These are phyloP conservation scores for Phytomonas sp. DNA, from an alignment of 208 protist species.

Conservation along the genomic window DNA sequence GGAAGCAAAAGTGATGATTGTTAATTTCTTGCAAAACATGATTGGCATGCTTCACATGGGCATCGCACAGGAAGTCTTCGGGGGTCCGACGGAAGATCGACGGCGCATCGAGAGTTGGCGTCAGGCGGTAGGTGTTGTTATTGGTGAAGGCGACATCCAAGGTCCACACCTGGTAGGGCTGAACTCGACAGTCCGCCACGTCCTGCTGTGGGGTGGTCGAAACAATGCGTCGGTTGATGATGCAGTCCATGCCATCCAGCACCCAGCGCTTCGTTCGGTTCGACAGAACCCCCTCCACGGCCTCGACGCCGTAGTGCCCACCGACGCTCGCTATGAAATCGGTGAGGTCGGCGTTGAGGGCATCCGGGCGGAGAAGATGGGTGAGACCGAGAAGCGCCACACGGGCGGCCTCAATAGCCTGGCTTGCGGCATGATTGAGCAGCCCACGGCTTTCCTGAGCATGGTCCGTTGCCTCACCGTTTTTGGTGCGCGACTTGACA, in stretches of 20 bases:
- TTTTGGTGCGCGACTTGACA: not conserved
- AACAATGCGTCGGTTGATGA: constrained; percentile 84
- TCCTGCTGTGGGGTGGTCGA: constrained; percentile 79
- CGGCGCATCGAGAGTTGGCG: constrained; percentile 28
- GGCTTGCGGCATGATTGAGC: constrained; percentile 33
- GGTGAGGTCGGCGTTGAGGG: constrained; percentile 88
- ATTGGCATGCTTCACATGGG: constrained; percentile 50
- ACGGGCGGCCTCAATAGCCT: constrained; percentile 93
- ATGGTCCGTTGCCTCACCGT: not conserved
- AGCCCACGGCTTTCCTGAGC: not conserved
- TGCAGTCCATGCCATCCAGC: constrained; percentile 95
- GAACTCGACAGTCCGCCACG: constrained; percentile 79
- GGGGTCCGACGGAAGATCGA: constrained; percentile 66
- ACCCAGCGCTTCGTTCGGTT: constrained; percentile 96
- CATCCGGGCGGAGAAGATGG: constrained; percentile 63
- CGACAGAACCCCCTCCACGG: constrained; percentile 95
- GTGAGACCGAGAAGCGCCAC: constrained; percentile 86
- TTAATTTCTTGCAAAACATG: constrained; percentile 54
- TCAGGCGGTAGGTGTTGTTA: constrained; percentile 30
- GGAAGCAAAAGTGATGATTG: constrained; percentile 66
- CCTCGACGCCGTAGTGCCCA: constrained; percentile 81
- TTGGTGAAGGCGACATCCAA: constrained; percentile 88
- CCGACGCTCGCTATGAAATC: constrained; percentile 90
- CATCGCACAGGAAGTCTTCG: constrained; percentile 43
- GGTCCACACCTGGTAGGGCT: constrained; percentile 74